These are phyloP conservation scores for Xylaria sp. DNA, from an alignment of 2,329 filamentous ascomycete genomes.

Conservation along the genomic window DNA sequence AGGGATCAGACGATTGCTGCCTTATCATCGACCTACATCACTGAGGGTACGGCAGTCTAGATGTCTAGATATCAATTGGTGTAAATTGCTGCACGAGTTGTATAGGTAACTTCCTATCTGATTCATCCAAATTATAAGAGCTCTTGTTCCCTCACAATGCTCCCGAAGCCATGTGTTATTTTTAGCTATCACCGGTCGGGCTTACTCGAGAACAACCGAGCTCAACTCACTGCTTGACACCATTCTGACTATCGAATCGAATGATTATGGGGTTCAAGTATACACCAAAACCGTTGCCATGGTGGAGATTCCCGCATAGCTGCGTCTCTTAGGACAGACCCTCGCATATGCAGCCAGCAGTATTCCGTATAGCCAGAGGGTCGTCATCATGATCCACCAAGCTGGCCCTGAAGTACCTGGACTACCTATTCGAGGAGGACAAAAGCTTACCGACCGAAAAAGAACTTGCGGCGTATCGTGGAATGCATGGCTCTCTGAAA, in stretches of 20 bases:
- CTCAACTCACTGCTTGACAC: background rate
- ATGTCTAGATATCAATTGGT: background rate
- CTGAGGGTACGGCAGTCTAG: background rate
- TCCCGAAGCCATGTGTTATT: too few relatives aligned
- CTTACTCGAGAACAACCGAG: background rate
- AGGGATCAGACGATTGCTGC: background rate
- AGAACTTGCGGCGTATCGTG: slow-evolving; percentile 9
- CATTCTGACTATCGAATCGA: background rate
- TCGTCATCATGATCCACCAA: background rate
- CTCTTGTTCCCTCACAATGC: background rate
- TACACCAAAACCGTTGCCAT: too few relatives aligned
- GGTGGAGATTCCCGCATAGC: background rate
- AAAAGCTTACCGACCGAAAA: slow-evolving; percentile 8
- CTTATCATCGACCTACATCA: background rate
- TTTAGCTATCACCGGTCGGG: too few relatives aligned
- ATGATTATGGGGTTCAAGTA: background rate
- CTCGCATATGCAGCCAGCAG: too few relatives aligned
- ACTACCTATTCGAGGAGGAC: background rate
- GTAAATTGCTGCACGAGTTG: background rate
- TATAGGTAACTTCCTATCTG: too few relatives aligned
- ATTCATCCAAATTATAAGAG: too few relatives aligned
- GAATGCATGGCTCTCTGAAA: slow-evolving; percentile 14
- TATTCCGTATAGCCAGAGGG: background rate
- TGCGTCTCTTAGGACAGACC: background rate
- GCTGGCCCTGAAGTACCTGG: background rate